These are phyloP conservation scores for button mushroom (Agaricus bisporus) DNA, from an alignment of 768 basidiomycete species.

Conservation along the genomic window DNA sequence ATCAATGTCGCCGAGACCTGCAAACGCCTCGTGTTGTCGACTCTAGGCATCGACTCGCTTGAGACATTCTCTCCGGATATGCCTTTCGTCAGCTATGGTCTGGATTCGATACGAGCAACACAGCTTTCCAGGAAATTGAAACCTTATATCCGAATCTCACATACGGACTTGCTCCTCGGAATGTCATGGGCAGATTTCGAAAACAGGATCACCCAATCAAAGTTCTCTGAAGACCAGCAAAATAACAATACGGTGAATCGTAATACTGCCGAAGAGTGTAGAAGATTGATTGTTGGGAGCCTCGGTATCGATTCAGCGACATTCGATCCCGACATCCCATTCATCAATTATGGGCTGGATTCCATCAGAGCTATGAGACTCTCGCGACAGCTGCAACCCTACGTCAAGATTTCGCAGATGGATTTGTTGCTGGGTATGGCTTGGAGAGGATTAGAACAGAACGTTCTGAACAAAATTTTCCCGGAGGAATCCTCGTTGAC, in stretches of 20 bases:
- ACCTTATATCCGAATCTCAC: neutral
- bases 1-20: neutral
- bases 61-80: slow-evolving; percentile 29
- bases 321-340: slow-evolving; percentile 29
- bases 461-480: neutral
- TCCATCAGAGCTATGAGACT: slow-evolving; percentile 32
- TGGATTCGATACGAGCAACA: slow-evolving; percentile 35
- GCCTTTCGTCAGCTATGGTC: slow-evolving; percentile 35
- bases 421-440: slow-evolving; percentile 22
- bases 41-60: neutral
- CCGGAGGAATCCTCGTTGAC: neutral
- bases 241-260: too few relatives aligned
- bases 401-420: slow-evolving; percentile 26
- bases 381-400: slow-evolving; percentile 24
- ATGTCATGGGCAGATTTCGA: neutral
- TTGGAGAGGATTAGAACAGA: neutral
- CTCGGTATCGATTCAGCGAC: slow-evolving; percentile 28
- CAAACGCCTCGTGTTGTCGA: neutral
- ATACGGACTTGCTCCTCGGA: neutral
- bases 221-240: neutral
- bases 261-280: neutral
- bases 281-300: neutral
- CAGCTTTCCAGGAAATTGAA: slow-evolving; percentile 7
- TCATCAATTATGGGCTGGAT: slow-evolving; percentile 38
- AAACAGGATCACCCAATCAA: neutral